Evolutionary conservation across 2,329 filamentous ascomycete genomes (phyloP).

Genomic region (Sporothrix protearum): DNA sequence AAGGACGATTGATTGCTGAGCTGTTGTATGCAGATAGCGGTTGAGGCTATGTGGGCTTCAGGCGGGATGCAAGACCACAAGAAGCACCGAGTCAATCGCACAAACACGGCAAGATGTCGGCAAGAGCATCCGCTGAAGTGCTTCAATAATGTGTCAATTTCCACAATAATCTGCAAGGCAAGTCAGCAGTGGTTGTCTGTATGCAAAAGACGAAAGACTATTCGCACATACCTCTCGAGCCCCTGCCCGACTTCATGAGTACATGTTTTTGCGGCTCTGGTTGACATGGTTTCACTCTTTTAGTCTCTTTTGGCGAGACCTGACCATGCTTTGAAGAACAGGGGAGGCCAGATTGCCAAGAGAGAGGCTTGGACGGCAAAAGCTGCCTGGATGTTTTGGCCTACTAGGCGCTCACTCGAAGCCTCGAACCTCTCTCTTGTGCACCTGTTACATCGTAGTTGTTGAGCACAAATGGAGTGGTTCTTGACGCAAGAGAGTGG

Average conservation of each 20-base stretch:
- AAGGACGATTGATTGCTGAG: not conserved
- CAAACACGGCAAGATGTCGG: not conserved
- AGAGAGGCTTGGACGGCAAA: not conserved
- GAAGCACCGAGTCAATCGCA: not conserved
- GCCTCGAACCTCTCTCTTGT: not conserved
- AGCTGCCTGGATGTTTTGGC: not conserved
- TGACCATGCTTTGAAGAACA: not conserved
- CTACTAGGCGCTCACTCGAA: not conserved
- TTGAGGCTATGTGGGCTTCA: not conserved
- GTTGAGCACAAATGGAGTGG: not conserved
- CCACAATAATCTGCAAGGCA: constrained; percentile 11
- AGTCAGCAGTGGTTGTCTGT: constrained; percentile 1
- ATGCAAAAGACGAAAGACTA: not conserved
- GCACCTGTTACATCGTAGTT: not conserved
- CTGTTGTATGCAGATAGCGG: not conserved
- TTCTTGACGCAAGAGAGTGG: constrained; percentile 16
- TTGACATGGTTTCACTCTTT: not conserved
- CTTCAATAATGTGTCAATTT: constrained; percentile 2
- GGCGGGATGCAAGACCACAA: not conserved
- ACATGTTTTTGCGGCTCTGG: not conserved
- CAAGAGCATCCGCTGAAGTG: not conserved
- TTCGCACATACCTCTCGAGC: not conserved
- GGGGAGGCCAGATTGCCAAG: not conserved
- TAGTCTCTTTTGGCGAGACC: too few species aligned
- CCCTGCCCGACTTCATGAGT: not conserved